phyloP scores from a whole-genome alignment of 768 basidiomycete genomes.

The Sarcodon sp. region DNA sequence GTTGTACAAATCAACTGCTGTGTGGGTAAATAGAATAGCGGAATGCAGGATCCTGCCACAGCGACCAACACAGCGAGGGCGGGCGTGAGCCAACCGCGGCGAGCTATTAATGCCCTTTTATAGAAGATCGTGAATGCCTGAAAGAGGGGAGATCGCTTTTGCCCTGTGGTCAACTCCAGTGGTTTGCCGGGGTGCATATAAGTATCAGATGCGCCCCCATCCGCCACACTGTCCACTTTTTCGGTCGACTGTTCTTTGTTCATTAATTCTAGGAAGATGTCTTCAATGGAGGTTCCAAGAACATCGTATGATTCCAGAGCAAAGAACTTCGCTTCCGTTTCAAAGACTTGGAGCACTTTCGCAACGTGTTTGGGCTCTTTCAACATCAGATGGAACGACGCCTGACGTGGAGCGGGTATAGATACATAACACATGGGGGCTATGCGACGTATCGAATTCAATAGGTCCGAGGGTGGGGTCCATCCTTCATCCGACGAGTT shows the following conservation, averaged over 20 bases:
- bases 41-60: conserved; percentile 55
- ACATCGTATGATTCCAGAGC: conserved; percentile 47
- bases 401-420: conserved; percentile 27
- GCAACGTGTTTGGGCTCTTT: conserved; percentile 44
- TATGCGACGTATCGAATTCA: conserved; percentile 27
- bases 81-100: conserved; percentile 59
- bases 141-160: conserved; percentile 37
- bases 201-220: conserved; percentile 1
- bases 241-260: conserved; percentile 18
- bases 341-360: conserved; percentile 40
- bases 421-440: conserved; percentile 33
- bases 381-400: conserved; percentile 44
- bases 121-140: conserved; percentile 67
- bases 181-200: conserved; percentile 3
- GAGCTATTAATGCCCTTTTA: conserved; percentile 52
- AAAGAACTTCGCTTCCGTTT: conserved; percentile 24
- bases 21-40: conserved; percentile 47
- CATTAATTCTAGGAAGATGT: conserved; percentile 72
- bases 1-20: conserved; percentile 37
- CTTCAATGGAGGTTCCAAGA: conserved; percentile 65
- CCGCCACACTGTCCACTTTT: conserved; percentile 12
- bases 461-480: conserved; percentile 16
- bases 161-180: conserved; percentile 36
- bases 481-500: conserved; percentile 17
- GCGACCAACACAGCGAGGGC: conserved; percentile 30